Percentiles rank a stretch among this genome's conserved stretches.
Evolutionary conservation across 352 stramenopile genomes (phyloP).

Genomic region (Phytophthora pinifolia): DNA sequence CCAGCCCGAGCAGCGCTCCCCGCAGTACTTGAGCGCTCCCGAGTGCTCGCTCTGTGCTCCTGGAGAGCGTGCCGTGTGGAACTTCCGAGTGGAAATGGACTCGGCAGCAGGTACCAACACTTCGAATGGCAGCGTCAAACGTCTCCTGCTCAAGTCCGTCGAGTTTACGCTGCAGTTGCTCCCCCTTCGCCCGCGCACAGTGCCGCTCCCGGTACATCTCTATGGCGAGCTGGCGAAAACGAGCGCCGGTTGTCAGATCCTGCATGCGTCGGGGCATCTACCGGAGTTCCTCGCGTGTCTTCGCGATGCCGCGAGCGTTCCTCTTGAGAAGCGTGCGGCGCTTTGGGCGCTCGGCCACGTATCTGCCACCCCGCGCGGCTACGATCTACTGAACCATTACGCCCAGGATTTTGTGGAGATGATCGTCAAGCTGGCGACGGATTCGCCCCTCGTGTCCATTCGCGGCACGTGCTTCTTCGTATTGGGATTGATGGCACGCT

Average conservation of each 20-base stretch:
- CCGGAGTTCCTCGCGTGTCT: constrained; percentile 83
- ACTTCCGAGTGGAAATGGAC: constrained; percentile 89
- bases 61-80: constrained; percentile 85
- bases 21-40: constrained; percentile 62
- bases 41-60: constrained; percentile 79
- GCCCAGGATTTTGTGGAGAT: constrained; percentile 82
- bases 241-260: constrained; percentile 74
- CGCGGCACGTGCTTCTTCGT: constrained; percentile 89
- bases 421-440: constrained; percentile 85
- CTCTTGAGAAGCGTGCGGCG: constrained; percentile 83
- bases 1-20: constrained; percentile 75
- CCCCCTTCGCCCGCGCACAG: constrained; percentile 70
- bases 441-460: constrained; percentile 82
- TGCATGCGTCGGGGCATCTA: constrained; percentile 78
- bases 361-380: constrained; percentile 71
- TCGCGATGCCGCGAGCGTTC: constrained; percentile 77
- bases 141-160: constrained; percentile 85
- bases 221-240: constrained; percentile 89
- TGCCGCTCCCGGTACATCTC: constrained; percentile 79
- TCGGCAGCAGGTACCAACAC: constrained; percentile 42
- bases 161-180: constrained; percentile 88
- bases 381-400: constrained; percentile 81
- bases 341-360: constrained; percentile 86
- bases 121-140: constrained; percentile 58
- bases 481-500: constrained; percentile 73